phyloP scores from a whole-genome alignment of 2,329 filamentous ascomycete species.

The Fusarium sacchari region DNA sequence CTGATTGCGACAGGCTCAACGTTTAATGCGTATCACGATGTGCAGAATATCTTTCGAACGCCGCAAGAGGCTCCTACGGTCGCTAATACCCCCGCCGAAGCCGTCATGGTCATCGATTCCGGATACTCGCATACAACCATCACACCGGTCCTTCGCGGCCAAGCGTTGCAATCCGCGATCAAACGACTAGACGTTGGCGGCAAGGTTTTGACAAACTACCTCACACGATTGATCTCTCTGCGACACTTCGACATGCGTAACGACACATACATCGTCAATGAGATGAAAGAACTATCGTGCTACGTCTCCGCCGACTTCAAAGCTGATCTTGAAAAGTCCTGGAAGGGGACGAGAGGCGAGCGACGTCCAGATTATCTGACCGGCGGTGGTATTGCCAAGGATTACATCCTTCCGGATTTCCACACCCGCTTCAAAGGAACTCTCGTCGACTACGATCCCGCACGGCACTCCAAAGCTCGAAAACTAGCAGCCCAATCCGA shows the following conservation, averaged over 20 bases:
- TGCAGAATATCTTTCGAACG: constrained; percentile 74
- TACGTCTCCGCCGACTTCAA: constrained; percentile 84
- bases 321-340: constrained; percentile 80
- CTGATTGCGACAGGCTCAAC: constrained; percentile 65
- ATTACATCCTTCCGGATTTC: constrained; percentile 91
- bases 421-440: constrained; percentile 70
- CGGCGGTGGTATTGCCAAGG: constrained; percentile 76
- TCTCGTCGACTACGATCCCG: constrained; percentile 80
- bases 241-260: constrained; percentile 96
- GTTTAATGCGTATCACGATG: constrained; percentile 84
- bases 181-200: constrained; percentile 90
- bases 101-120: constrained; percentile 87
- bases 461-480: constrained; percentile 63
- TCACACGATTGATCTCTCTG: constrained; percentile 88
- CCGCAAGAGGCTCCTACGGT: constrained; percentile 57
- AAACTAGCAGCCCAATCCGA: constrained; percentile 55
- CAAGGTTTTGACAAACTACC: constrained; percentile 91
- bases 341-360: constrained; percentile 78
- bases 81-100: constrained; percentile 71
- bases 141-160: constrained; percentile 84
- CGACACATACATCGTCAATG: constrained; percentile 91
- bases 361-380: constrained; percentile 59
- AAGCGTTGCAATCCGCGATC: constrained; percentile 81
- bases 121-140: constrained; percentile 94
- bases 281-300: constrained; percentile 92